Evolutionary conservation across 306 rosid genomes (phyloP).

Genomic region (Myrica gale): DNA sequence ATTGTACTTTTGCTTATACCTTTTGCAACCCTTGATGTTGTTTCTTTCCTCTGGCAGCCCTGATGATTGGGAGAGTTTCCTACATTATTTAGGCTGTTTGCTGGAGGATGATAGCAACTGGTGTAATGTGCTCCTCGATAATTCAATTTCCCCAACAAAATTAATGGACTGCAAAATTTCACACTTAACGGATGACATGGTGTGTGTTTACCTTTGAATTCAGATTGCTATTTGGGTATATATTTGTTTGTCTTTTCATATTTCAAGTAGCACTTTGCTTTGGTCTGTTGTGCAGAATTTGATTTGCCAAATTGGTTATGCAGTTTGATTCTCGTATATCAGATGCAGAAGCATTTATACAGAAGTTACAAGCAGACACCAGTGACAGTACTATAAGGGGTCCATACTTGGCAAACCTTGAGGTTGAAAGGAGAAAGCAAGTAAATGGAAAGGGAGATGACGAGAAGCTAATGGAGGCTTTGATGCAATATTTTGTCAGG

Average conservation of each 20-base stretch:
- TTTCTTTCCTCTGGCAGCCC: constrained; percentile 72
- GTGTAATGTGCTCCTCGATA: constrained; percentile 44
- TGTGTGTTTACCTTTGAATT: constrained; percentile 32
- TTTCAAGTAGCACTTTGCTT: constrained; percentile 12
- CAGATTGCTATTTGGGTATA: constrained; percentile 9
- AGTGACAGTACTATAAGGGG: constrained; percentile 51
- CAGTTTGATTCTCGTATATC: constrained; percentile 87
- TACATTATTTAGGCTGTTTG: constrained; percentile 90
- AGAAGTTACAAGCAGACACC: constrained; percentile 55
- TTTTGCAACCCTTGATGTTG: constrained; percentile 34
- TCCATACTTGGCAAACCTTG: constrained; percentile 80
- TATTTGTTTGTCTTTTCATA: constrained; percentile 20
- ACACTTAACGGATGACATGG: constrained; percentile 73
- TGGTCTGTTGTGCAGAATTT: constrained; percentile 22
- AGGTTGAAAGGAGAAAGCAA: constrained; percentile 83
- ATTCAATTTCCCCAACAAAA: constrained; percentile 62
- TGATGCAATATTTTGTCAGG: constrained; percentile 71
- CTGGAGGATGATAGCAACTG: constrained; percentile 87
- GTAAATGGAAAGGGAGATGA: constrained; percentile 62
- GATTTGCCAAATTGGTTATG: constrained; percentile 36
- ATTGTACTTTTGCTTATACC: not conserved
- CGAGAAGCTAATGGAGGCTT: constrained; percentile 54
- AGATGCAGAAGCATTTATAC: constrained; percentile 59
- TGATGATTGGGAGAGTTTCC: constrained; percentile 96
- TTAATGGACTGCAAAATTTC: constrained; percentile 61